Percentiles rank a stretch among this genome's conserved stretches.
These are phyloP conservation scores for Fusarium guadeloupense DNA, from an alignment of 2,329 filamentous ascomycete genomes.

Conservation along the genomic window DNA sequence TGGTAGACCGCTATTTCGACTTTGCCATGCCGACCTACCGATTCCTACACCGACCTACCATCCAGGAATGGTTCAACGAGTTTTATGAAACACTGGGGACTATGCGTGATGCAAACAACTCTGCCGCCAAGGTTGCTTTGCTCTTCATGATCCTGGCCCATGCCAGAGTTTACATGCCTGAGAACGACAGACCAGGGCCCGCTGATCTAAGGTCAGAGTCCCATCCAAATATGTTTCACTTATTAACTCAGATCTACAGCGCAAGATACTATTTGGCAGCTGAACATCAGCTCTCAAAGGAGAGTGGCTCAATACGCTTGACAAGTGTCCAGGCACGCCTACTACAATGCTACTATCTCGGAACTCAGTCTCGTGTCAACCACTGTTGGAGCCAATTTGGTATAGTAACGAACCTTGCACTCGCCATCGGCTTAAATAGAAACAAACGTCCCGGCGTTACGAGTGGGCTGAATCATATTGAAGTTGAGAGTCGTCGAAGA, in stretches of 20 bases:
- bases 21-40: constrained; percentile 66
- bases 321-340: constrained; percentile 55
- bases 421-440: constrained; percentile 47
- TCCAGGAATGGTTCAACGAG: constrained; percentile 58
- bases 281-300: constrained; percentile 51
- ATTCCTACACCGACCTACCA: constrained; percentile 62
- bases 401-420: constrained; percentile 51
- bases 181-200: constrained; percentile 38
- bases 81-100: constrained; percentile 49
- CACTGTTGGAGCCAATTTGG: constrained; percentile 59
- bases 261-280: constrained; percentile 43
- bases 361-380: constrained; percentile 57
- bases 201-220: constrained; percentile 32
- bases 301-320: constrained; percentile 51
- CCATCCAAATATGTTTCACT: accelerated
- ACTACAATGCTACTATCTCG: constrained; percentile 55
- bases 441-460: constrained; percentile 20
- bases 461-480: constrained; percentile 31
- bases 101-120: constrained; percentile 38
- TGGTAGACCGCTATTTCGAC: constrained; percentile 64
- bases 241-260: neutral
- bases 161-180: constrained; percentile 53
- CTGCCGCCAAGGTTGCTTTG: constrained; percentile 51
- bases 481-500: constrained; percentile 36
- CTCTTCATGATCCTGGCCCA: constrained; percentile 63